Base-by-base conservation (phyloP, 2,329 filamentous ascomycete species). In the Aspergillus candidus region DNA sequence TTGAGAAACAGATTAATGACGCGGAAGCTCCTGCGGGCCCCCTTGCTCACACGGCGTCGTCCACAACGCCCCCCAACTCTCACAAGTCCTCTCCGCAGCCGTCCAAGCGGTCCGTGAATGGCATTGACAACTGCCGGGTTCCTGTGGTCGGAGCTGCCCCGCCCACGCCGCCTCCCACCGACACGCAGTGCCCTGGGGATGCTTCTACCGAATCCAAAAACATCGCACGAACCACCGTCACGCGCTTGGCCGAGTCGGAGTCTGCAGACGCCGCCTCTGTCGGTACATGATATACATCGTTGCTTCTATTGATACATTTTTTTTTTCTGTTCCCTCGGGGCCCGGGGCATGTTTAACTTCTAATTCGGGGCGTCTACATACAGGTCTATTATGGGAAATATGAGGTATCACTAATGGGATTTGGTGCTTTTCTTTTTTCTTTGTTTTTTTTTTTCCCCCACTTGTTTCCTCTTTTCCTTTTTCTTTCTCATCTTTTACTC, bases 81-180 rank as follows among this genome's bases (percentile, higher is more conserved):
- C 65, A 67, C 56, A 68, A 67, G 45, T 66, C 61, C 13, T 68
- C 62, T 4, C 66, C 62, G 5, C 65, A 65, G 39, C 63, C 61
- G 3, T 52, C 55, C 22, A 63, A 61, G 51, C 55, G 65, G 34
- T 54, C 56, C 10, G 53, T 70, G 38, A 49, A 60, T 43, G 50
- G 42, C 39, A 48, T 62, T 62, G 41, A 63, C 59, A 64, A 33
- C 64, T 74, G 36, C 65, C 72, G 48, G 66, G 72, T 44, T 68
- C 77, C 53, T 66, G 70, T 58, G 65, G 69, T 67, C 75, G 81
- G 41, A 13, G 71, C 73, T 8, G 75, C 77, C 0, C 78, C 82
- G 7, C 84, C 83, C 1, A 85, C 84, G 1, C 74, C 75, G 15
- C 73, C 87, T 42, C 85, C 82, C 2, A 83, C 77, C 53, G 83